These are phyloP conservation scores for Zopfochytrium polystomum DNA, from an alignment of 371 early-diverging fungal genomes.

Conservation along the genomic window DNA sequence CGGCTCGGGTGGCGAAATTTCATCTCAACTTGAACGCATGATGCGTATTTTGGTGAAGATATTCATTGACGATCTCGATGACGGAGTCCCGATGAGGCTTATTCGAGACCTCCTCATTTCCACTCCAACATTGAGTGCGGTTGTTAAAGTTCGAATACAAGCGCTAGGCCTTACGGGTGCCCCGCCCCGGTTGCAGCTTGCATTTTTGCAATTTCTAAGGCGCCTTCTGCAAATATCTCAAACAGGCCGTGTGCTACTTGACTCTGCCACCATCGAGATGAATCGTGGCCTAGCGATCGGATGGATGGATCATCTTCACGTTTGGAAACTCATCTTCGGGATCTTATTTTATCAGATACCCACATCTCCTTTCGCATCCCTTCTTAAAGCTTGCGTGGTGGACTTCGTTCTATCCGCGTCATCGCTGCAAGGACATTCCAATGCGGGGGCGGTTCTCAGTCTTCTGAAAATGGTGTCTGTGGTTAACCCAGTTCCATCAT, in stretches of 20 bases:
- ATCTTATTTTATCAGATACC: conserved; percentile 14
- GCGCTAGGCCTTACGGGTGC: background rate
- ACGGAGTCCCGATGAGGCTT: background rate
- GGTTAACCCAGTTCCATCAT: background rate
- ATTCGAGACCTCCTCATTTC: background rate
- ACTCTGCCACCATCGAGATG: background rate
- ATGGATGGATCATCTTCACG: conserved; percentile 27
- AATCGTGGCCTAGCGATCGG: conserved; percentile 13
- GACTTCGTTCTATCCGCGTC: conserved; percentile 5
- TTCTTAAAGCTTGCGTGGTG: background rate
- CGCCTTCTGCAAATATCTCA: conserved; percentile 7
- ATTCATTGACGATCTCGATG: conserved; percentile 5
- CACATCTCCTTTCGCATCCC: background rate
- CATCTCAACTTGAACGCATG: conserved; percentile 14
- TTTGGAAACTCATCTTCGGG: conserved; percentile 28
- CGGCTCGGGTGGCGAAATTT: background rate
- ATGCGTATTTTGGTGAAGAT: conserved; percentile 8
- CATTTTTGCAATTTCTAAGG: conserved; percentile 7
- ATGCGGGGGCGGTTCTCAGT: conserved; percentile 3
- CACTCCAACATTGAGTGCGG: background rate
- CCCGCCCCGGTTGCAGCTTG: background rate
- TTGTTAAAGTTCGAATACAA: background rate
- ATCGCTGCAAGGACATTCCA: conserved; percentile 15
- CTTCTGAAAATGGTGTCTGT: conserved; percentile 8
- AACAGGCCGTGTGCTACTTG: conserved; percentile 1